A percentile compares a stretch with the other conserved stretches of the same genome.
phyloP scores from a whole-genome alignment of 129 eudicot species.

The Saposhnikovia divaricata region DNA sequence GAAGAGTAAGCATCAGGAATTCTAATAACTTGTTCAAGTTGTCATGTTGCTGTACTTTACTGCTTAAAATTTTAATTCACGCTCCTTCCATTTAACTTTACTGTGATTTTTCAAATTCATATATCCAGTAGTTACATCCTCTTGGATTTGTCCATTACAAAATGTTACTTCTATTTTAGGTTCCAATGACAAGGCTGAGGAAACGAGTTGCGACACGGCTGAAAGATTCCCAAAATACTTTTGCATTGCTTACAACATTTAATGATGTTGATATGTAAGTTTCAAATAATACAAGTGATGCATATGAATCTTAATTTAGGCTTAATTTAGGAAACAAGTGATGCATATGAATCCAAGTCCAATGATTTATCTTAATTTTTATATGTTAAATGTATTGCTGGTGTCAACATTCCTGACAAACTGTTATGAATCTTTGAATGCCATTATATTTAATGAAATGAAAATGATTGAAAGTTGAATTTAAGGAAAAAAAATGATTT shows the following conservation, averaged over 20 bases:
- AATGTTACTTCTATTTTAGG: slow-evolving; percentile 19
- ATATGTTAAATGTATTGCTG: neutral
- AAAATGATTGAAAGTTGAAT: no score
- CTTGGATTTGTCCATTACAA: neutral
- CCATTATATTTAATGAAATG: neutral
- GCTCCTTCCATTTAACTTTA: neutral
- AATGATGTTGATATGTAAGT: slow-evolving; percentile 65
- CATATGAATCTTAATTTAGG: no score
- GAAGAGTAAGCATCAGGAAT: slow-evolving; percentile 37
- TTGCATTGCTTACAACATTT: slow-evolving; percentile 60
- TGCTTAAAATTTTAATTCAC: neutral
- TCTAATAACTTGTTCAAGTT: neutral
- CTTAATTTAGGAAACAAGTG: no score
- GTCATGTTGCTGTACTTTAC: neutral
- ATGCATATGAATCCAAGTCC: neutral
- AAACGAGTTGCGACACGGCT: slow-evolving; percentile 62
- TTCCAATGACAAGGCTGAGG: slow-evolving; percentile 65
- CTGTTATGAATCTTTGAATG: neutral
- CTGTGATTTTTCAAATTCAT: neutral
- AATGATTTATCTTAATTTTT: neutral
- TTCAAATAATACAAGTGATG: neutral
- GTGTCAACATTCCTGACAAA: neutral
- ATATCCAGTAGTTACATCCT: neutral
- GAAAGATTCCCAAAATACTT: slow-evolving; percentile 63
- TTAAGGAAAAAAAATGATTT: no score